Evolutionary conservation across 2,329 filamentous ascomycete genomes (phyloP), one percentile per base, ranked within the genome.

Genomic region (Sporothrix curviconia): DNA sequence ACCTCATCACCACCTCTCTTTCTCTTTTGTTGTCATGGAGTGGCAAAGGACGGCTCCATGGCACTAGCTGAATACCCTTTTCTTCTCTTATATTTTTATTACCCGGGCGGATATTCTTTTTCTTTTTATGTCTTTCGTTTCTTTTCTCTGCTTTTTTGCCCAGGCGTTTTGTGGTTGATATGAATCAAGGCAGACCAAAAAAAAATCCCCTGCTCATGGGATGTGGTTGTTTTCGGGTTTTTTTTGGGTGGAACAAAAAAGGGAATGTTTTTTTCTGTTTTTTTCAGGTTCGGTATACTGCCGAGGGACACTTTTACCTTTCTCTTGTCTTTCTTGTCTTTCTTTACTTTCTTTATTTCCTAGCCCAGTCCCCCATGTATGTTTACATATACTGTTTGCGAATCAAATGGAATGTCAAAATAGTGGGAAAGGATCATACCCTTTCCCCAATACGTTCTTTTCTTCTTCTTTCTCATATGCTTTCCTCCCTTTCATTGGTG

Each of bases 101-200:
- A n/a, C n/a, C n/a, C n/a, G n/a, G n/a, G n/a, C n/a, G n/a, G n/a
- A n/a, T 34, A 14, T 25, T 22, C 28, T 30, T 11, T 46, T 46
- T 8, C 47, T 36, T 28, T 37, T 24, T 49, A 4, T 53, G 22
- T 19, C 25, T 54, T 37, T 46, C n/a, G 50, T 36, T 42, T 44
- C 32, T 39, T 51, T 51, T 55, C 9, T 15, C 28, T 47, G 36
- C 43, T n/a, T 30, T 50, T 32, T 51, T 58, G 37, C 19, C 40
- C 17, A 30, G 40, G 24, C 7, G 22, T 28, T 22, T 9, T 34
- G 30, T n/a, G n/a, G n/a, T 28, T 9, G 37, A 42, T 12, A 12
- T 22, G 7, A 42, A 42, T 15, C 9, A 53, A 42, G 12, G 17
- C 3, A 28, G 5, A 34, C 50, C 32, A 40, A 42, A 32, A 36